Conservation (phyloP, 768 basidiomycete genomes). For the Terana coerulea region DNA sequence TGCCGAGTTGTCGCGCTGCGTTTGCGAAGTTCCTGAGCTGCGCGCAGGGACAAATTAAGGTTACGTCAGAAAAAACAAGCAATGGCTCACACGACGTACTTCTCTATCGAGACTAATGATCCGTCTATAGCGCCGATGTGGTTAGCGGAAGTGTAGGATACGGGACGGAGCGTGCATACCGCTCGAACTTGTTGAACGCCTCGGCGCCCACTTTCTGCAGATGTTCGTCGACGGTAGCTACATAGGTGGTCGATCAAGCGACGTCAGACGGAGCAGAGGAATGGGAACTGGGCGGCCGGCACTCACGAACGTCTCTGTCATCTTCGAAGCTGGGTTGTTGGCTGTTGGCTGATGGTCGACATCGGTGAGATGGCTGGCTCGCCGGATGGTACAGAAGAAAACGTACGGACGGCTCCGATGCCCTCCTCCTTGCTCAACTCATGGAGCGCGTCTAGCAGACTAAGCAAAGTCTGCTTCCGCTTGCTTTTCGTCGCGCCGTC, state of each 20-base stretch:
- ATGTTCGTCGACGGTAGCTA: conserved; percentile 67
- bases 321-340: conserved; percentile 54
- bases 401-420: conserved; percentile 31
- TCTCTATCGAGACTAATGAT: conserved; percentile 65
- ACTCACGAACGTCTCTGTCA: conserved; percentile 65
- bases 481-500: conserved; percentile 13
- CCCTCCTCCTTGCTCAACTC: conserved; percentile 41
- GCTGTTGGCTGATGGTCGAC: conserved; percentile 31
- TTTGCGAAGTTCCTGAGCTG: conserved; percentile 76
- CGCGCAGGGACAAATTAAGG: background rate
- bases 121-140: conserved; percentile 35
- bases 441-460: conserved; percentile 42
- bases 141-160: conserved; percentile 9
- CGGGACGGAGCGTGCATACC: conserved; percentile 31
- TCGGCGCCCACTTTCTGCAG: conserved; percentile 66
- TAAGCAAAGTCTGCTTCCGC: conserved; percentile 45
- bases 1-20: conserved; percentile 71
- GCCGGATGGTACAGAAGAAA: background rate
- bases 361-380: conserved; percentile 3
- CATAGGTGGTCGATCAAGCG: background rate
- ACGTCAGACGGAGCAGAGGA: too few relatives aligned
- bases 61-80: background rate
- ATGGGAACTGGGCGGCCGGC: background rate
- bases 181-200: conserved; percentile 58
- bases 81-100: conserved; percentile 29